Evolutionary conservation across 129 eudicot species (phyloP).

Genomic region (Tanacetum coccineum): DNA sequence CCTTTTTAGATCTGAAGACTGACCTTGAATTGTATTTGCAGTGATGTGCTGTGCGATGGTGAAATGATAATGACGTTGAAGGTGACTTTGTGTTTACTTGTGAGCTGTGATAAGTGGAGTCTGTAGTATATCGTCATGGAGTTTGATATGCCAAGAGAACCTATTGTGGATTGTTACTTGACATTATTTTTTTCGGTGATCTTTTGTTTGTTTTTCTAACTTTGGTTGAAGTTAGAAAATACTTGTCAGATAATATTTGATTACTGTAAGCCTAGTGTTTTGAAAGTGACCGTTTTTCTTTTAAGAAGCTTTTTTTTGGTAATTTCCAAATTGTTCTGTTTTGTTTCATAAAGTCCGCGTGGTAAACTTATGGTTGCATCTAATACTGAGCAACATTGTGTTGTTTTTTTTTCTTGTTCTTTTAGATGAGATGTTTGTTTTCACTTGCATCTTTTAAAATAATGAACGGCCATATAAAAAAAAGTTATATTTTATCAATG

Average conservation of each 20-base stretch:
- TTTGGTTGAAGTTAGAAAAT: conserved; percentile 10
- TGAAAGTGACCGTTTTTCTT: conserved; percentile 6
- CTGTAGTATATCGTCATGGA: conserved; percentile 24
- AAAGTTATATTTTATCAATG: too few relatives aligned
- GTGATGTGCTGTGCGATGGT: conserved; percentile 6
- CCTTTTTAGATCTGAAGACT: not conserved
- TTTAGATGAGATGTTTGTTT: too few relatives aligned
- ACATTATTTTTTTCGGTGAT: conserved; percentile 5
- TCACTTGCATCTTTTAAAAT: too few relatives aligned
- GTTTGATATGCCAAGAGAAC: conserved; percentile 28
- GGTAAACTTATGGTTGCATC: too few relatives aligned
- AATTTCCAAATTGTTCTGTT: too few relatives aligned
- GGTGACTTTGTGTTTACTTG: not conserved
- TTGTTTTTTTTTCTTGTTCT: too few relatives aligned
- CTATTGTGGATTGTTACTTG: conserved; percentile 21
- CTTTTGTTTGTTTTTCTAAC: conserved; percentile 20
- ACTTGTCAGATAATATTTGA: conserved; percentile 23
- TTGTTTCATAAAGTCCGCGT: too few relatives aligned
- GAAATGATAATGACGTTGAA: not conserved
- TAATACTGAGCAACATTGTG: too few relatives aligned
- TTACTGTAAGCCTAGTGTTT: conserved; percentile 11
- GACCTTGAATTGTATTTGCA: conserved; percentile 15
- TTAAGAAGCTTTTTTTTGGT: not conserved
- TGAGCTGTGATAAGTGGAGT: conserved; percentile 9
- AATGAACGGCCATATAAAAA: too few relatives aligned